Base-by-base conservation (phyloP, 2,329 filamentous ascomycete species). In the Aspergillus unguis region DNA sequence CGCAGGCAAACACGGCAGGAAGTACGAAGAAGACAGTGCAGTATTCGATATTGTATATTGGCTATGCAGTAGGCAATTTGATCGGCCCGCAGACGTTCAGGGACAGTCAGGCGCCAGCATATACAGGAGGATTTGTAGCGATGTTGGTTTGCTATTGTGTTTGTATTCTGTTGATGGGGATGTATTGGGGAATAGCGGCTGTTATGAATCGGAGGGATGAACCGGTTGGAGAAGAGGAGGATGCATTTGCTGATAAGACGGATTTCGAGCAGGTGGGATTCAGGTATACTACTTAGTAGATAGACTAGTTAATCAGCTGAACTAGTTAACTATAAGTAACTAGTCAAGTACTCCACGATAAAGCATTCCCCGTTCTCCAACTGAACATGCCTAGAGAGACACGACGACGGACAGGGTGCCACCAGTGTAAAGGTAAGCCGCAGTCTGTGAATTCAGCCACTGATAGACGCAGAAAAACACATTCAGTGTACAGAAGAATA, bases 21-120 rank as follows among this genome's bases (percentile, higher is more conserved):
- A 60, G 69, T 48, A 74, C 73, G n/a, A 76, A 75, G 61, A 75
- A 75, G 51, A 67, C 64, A 11, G 62, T 73, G 5, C 63, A 70
- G 9, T 73, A 70, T 49, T 68, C 69, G 26, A 67, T 73, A 26
- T 61, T 74, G 3, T 69, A 69, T 35, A 69, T 76, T 33, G 73
- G 69, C 3, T 76, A 71, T 52, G 69, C 68, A 3, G 65, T 72
- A 4, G 54, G 54, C 37, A 50, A 44, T 48, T 28, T 44, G 1
- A 74, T 75, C 45, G 74, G 73, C 0, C 73, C 73, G 1, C 72
- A 75, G 56, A 74, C 71, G 0, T 75, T 75, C 54, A 64, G 68
- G 11, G 63, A 63, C 9, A 63, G 66, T 27, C 70, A 75, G 48
- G 71, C 72, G 1, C 73, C 73, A 1, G 67, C 60, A 38, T 74